Evolutionary conservation across 352 stramenopile genomes (phyloP).

Genomic region (Phytopythium helicoides): DNA sequence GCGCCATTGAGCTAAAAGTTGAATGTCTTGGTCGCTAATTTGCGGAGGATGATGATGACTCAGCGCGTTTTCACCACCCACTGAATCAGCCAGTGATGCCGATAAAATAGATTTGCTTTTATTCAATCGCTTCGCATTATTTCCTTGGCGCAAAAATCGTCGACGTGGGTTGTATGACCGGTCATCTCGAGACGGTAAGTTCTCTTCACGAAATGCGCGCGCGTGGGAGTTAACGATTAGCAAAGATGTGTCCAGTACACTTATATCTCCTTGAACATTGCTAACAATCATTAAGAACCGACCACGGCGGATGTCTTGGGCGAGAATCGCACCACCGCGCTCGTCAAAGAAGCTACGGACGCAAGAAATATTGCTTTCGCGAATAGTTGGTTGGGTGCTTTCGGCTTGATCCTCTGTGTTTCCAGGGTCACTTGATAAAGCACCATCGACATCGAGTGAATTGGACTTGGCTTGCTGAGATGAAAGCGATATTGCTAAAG

Average conservation of each 20-base stretch:
- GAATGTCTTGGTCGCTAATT: slow-evolving; percentile 30
- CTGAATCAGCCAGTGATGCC: no score
- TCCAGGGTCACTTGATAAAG: background rate
- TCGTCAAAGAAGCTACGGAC: slow-evolving; percentile 66
- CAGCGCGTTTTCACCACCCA: background rate
- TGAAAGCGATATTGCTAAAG: background rate
- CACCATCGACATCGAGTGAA: background rate
- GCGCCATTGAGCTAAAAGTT: slow-evolving; percentile 45
- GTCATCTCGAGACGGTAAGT: slow-evolving; percentile 47
- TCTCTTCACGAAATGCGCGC: slow-evolving; percentile 54
- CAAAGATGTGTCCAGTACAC: slow-evolving; percentile 49
- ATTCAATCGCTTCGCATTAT: slow-evolving; percentile 52
- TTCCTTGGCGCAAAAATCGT: slow-evolving; percentile 64
- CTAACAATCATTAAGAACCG: slow-evolving; percentile 40
- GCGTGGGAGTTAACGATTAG: slow-evolving; percentile 37
- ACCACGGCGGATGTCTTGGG: slow-evolving; percentile 40
- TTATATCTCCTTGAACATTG: slow-evolving; percentile 45
- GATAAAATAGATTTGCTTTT: slow-evolving; percentile 20
- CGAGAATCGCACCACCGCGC: slow-evolving; percentile 46
- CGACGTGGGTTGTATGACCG: slow-evolving; percentile 71
- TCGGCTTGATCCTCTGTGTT: background rate
- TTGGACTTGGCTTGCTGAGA: no score
- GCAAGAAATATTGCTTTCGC: slow-evolving; percentile 28
- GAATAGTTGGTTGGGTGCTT: background rate
- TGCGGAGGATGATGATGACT: slow-evolving; percentile 10